Evolutionary conservation across 2,329 filamentous ascomycete species (phyloP), one percentile per base, ranked within the genome.

Genomic region (Pestalotiopsis sp.): DNA sequence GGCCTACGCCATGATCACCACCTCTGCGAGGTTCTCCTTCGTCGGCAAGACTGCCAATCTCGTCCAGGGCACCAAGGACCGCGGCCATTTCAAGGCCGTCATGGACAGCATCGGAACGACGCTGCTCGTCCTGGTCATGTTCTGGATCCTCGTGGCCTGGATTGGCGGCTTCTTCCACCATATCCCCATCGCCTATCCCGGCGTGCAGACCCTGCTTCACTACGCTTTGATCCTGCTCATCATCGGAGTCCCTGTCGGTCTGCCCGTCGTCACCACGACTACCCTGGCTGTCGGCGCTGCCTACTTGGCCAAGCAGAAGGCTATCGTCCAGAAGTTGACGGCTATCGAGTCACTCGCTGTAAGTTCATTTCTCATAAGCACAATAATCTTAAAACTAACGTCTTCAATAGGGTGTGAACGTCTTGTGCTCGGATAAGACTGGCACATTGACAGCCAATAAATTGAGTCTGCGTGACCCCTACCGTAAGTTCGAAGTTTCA

Each of bases 361-460:
- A 66, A 59, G 52, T 60, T 11, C 3, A 4, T 41, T 2, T 4
- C 36, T n/a, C 14, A 17, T 20, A 23, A 13, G 20, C 17, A 49
- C 2, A 14, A 66, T 14, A 2, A 9, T 66, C 4, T 14, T 27
- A 14, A n/a, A 12, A 27, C n/a, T 59, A 4, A 78, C 78, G 77
- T 7, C 6, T 25, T 25, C 38, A 49, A 25, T 25, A 78, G 77
- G 89, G 91, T 88, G 91, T 93, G 72, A 91, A 93, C 77, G 89
- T 93, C 75, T 89, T 93, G 73, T 94, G 92, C 86, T 93, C 92
- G 75, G 92, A 94, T 83, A 93, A 94, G 88, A 93, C 92, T 60
- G 92, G 92, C 84, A 94, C 92, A 41, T 86, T 93, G 74, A 92
- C 90, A 69, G 90, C 90, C 74, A 92, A 92, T 81, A 91, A 93